Percentiles rank a stretch among this genome's conserved stretches.
Evolutionary conservation across 805 yeast genomes (phyloP).

Genomic region (Kodamaea leandrae): DNA sequence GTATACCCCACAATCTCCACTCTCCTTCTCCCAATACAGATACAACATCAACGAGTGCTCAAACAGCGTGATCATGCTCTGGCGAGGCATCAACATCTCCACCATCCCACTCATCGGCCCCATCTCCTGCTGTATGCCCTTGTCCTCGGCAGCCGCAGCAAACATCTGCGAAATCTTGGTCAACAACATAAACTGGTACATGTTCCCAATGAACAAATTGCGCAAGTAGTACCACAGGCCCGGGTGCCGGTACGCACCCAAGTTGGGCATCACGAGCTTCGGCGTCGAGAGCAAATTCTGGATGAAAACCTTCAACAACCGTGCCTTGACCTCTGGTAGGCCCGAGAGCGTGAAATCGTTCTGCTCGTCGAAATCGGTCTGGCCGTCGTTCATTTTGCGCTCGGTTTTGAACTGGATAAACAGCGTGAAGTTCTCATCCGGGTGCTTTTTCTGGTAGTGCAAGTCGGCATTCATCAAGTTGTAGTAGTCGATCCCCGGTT

Average conservation of each 20-base stretch:
- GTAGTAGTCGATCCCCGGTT: constrained; percentile 17
- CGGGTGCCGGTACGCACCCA: constrained; percentile 38
- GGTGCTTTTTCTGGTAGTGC: constrained; percentile 25
- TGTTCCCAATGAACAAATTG: constrained; percentile 30
- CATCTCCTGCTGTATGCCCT: constrained; percentile 2
- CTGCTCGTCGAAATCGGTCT: constrained; percentile 13
- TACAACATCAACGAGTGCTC: constrained; percentile 30
- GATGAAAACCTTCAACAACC: constrained; percentile 28
- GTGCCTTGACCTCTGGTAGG: constrained; percentile 21
- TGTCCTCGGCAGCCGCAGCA: constrained; percentile 14
- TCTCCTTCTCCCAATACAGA: constrained; percentile 37
- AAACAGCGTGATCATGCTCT: constrained; percentile 16
- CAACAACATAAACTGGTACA: constrained; percentile 29
- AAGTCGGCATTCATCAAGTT: constrained; percentile 26
- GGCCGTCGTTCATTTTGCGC: constrained; percentile 4
- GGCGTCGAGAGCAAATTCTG: constrained; percentile 29
- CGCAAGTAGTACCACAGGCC: constrained; percentile 41
- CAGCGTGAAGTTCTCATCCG: constrained; percentile 32
- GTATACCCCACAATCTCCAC: constrained; percentile 31
- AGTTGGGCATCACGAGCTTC: constrained; percentile 33
- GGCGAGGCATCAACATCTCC: constrained; percentile 14
- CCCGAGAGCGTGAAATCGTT: constrained; percentile 20
- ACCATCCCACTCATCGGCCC: constrained; percentile 14
- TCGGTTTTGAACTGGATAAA: constrained; percentile 21
- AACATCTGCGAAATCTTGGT: constrained; percentile 27